Evolutionary conservation across 768 basidiomycete species (phyloP).

Genomic region (Russula griseocarnosa): DNA sequence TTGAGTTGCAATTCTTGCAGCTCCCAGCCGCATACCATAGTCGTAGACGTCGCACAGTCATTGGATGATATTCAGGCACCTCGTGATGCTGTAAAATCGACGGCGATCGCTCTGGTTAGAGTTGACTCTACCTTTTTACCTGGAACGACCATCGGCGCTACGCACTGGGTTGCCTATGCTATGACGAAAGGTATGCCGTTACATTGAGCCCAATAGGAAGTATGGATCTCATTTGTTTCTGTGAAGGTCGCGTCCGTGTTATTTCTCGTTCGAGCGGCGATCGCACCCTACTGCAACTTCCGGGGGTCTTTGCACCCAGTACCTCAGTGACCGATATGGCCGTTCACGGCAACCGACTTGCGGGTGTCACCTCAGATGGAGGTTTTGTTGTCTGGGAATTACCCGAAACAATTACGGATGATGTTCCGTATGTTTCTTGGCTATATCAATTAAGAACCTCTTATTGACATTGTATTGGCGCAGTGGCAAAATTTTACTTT

Average conservation of each 20-base stretch:
- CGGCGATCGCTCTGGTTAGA: constrained; percentile 83
- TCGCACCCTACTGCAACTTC: constrained; percentile 78
- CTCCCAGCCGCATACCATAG: constrained; percentile 59
- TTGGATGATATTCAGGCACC: constrained; percentile 74
- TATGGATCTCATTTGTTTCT: not conserved
- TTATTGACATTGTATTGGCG: constrained; percentile 17
- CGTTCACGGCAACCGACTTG: constrained; percentile 74
- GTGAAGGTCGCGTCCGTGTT: constrained; percentile 72
- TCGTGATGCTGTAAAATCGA: constrained; percentile 77
- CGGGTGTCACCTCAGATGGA: constrained; percentile 83
- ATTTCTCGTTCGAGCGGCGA: constrained; percentile 87
- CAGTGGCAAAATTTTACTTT: constrained; percentile 66
- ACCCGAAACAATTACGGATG: constrained; percentile 78
- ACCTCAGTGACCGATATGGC: constrained; percentile 83
- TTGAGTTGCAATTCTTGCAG: constrained; percentile 35
- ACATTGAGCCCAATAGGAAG: not conserved
- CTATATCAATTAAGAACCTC: constrained; percentile 3
- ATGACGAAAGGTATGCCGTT: constrained; percentile 68
- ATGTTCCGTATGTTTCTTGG: constrained; percentile 63
- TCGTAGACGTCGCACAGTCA: constrained; percentile 70
- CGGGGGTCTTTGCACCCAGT: constrained; percentile 50
- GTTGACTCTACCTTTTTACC: constrained; percentile 81
- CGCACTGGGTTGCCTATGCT: constrained; percentile 89
- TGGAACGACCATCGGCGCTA: constrained; percentile 84
- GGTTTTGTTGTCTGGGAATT: constrained; percentile 88